Conservation (phyloP, 768 basidiomycete species). For the Suillus lakei region DNA sequence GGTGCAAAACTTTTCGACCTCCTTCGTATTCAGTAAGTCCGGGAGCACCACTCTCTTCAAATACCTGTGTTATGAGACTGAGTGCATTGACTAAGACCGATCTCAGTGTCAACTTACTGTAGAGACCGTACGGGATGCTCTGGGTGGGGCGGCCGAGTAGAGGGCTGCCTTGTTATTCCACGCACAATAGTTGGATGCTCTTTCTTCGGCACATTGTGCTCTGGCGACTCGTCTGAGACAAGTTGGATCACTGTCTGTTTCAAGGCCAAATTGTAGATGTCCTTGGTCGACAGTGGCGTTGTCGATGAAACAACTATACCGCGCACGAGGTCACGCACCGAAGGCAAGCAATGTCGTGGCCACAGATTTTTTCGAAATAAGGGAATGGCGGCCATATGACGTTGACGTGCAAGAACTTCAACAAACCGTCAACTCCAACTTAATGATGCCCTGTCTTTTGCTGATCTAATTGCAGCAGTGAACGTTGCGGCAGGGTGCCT, state of each 20-base stretch:
- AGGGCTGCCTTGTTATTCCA: not conserved
- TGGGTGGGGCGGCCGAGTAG: slow-evolving; percentile 41
- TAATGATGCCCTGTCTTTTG: too few relatives aligned
- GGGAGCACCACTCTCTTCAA: slow-evolving; percentile 59
- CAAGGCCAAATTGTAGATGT: slow-evolving; percentile 31
- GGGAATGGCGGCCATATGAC: not conserved
- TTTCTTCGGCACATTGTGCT: slow-evolving; percentile 12
- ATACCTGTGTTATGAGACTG: slow-evolving; percentile 42
- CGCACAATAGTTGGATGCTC: not conserved
- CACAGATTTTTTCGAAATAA: not conserved
- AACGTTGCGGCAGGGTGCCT: too few relatives aligned
- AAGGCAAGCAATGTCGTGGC: not conserved
- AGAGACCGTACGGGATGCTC: slow-evolving; percentile 62
- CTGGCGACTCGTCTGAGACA: not conserved
- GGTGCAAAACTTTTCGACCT: slow-evolving; percentile 48
- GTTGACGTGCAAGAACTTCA: not conserved
- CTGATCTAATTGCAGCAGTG: too few relatives aligned
- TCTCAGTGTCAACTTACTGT: slow-evolving; percentile 38
- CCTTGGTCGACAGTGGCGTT: slow-evolving; percentile 29
- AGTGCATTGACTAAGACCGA: not conserved
- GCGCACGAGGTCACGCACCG: slow-evolving; percentile 1
- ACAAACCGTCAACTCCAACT: too few relatives aligned
- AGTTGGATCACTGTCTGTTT: slow-evolving; percentile 14
- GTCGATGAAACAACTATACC: slow-evolving; percentile 26
- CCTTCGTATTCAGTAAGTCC: slow-evolving; percentile 45